phyloP scores from a whole-genome alignment of 352 stramenopile species.

The Phytophthora syringae region DNA sequence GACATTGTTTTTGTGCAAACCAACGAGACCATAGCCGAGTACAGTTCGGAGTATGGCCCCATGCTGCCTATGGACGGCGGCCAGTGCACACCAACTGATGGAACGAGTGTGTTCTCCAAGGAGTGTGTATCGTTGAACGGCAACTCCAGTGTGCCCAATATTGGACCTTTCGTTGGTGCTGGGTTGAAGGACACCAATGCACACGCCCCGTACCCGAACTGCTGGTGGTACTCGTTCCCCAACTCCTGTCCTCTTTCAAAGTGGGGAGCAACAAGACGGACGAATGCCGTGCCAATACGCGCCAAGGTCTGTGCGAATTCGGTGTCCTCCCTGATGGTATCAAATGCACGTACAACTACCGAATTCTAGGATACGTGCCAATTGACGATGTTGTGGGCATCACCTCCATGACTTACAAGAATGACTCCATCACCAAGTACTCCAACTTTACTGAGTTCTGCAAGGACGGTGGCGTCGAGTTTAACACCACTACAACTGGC shows the following conservation, averaged over 20 bases:
- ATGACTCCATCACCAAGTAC: constrained; percentile 31
- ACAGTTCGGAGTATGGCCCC: constrained; percentile 49
- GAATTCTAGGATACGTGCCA: constrained; percentile 48
- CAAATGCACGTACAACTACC: constrained; percentile 50
- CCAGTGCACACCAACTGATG: constrained; percentile 44
- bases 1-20: constrained; percentile 57
- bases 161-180: constrained; percentile 66
- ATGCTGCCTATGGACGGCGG: constrained; percentile 59
- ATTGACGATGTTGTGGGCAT: constrained; percentile 69
- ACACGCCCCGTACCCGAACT: constrained; percentile 53
- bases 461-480: constrained; percentile 51
- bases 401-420: constrained; percentile 44
- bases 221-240: constrained; percentile 76
- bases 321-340: constrained; percentile 48
- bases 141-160: constrained; percentile 43
- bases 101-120: constrained; percentile 25
- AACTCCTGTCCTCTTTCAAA: constrained; percentile 58
- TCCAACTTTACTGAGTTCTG: constrained; percentile 57
- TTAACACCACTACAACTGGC: constrained; percentile 37
- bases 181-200: constrained; percentile 44
- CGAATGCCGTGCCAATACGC: constrained; percentile 30
- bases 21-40: constrained; percentile 43
- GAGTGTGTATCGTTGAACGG: constrained; percentile 63
- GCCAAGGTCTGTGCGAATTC: constrained; percentile 46
- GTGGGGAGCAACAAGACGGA: constrained; percentile 38